phyloP scores from a whole-genome alignment of 495 filamentous ascomycete genomes.

The Penicillium goetzii region DNA sequence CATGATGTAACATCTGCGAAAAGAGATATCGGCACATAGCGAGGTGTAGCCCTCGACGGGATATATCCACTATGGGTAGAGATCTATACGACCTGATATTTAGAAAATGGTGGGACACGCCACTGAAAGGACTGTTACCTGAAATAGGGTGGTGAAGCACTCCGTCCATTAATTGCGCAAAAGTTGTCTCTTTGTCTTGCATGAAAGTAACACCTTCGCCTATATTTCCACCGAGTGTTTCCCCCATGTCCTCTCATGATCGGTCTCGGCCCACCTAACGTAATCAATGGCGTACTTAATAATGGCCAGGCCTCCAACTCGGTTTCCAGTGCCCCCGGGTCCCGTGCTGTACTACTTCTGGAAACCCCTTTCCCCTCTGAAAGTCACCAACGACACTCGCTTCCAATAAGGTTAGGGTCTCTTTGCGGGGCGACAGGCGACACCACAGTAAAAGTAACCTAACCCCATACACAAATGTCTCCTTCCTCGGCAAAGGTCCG shows the following conservation, averaged over 20 bases:
- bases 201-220: no score
- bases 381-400: neutral
- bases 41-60: no score
- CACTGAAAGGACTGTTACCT: no score
- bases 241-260: neutral
- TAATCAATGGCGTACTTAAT: neutral
- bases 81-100: no score
- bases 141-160: neutral
- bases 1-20: neutral
- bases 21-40: neutral
- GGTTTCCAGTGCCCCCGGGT: neutral
- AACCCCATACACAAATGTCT: neutral
- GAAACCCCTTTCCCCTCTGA: neutral
- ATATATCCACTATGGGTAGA: no score
- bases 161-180: neutral
- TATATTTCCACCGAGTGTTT: neutral
- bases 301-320: neutral
- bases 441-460: neutral
- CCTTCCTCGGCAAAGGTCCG: neutral
- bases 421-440: neutral
- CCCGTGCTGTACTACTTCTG: no score
- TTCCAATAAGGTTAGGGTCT: no score
- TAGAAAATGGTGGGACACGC: no score
- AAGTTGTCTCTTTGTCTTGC: no score
- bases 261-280: neutral